Conservation (phyloP, 306 rosid genomes). For the Benincasa hispida region DNA sequence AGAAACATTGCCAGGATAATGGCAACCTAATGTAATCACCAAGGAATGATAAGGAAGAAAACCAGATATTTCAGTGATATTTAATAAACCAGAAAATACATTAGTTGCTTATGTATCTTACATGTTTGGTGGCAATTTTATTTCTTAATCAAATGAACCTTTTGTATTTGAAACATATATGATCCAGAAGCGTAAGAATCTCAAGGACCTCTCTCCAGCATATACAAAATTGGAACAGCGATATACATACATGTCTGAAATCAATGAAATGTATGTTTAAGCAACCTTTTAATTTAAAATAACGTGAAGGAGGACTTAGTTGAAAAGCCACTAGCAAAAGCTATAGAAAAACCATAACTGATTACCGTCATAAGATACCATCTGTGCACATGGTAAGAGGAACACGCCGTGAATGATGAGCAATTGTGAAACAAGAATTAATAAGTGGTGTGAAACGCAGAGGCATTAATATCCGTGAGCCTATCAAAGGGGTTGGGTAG, state of each 20-base stretch:
- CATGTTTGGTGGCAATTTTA: neutral
- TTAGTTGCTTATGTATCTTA: no score
- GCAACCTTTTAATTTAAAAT: neutral
- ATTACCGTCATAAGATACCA: conserved; percentile 79
- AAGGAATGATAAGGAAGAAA: neutral
- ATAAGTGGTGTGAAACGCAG: conserved; percentile 98
- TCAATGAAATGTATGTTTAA: conserved; percentile 15
- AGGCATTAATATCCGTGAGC: conserved; percentile 95
- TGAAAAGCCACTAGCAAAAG: neutral
- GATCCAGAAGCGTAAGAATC: conserved; percentile 89
- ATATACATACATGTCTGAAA: conserved; percentile 96
- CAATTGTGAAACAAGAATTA: conserved; percentile 78
- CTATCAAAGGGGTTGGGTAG: conserved; percentile 81
- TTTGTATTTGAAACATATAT: conserved; percentile 56
- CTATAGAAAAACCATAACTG: neutral
- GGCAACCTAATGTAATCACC: conserved; percentile 55
- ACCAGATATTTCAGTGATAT: neutral
- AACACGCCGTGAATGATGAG: conserved; percentile 66
- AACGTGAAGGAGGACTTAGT: neutral
- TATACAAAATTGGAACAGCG: conserved; percentile 77
- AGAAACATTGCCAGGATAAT: conserved; percentile 97
- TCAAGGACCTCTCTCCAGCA: conserved; percentile 82
- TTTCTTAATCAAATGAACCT: conserved; percentile 35
- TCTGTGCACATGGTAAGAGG: conserved; percentile 55
- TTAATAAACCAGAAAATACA: neutral